A percentile compares a stretch with the other conserved stretches of the same genome.
Conservation (phyloP, 202 grass and related monocot species). For the Schoenoplectus tabernaemontani region DNA sequence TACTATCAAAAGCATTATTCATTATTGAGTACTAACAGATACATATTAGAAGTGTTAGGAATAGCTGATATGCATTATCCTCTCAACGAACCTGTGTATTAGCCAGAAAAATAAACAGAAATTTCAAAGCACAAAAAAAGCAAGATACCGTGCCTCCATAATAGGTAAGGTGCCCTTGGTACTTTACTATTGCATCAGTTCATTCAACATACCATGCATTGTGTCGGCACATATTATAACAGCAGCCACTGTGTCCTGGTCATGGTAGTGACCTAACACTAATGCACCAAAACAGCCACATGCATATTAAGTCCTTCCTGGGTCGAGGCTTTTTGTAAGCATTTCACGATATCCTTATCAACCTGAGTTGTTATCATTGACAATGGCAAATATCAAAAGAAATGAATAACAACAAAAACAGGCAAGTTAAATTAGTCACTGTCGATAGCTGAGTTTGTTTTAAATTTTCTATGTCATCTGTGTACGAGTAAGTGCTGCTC, state of each 20-base stretch:
- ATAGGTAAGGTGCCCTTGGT: conserved; percentile 73
- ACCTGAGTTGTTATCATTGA: conserved; percentile 35
- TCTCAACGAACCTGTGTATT: neutral
- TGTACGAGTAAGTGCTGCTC: neutral
- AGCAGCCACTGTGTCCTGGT: conserved; percentile 82
- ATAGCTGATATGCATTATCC: no score
- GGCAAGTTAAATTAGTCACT: neutral
- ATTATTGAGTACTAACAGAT: neutral
- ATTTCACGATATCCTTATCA: conserved; percentile 59
- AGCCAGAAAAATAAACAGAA: neutral
- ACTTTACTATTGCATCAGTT: conserved; percentile 91
- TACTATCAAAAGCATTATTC: no score
- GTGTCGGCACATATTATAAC: conserved; percentile 83
- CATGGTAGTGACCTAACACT: conserved; percentile 74
- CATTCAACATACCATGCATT: conserved; percentile 86
- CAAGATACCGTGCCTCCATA: conserved; percentile 86
- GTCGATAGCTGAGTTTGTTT: neutral
- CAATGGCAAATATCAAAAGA: neutral
- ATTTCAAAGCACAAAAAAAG: conserved; percentile 10
- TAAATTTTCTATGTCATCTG: neutral
- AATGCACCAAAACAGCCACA: conserved; percentile 81
- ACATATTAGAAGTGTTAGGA: no score
- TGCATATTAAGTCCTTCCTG: conserved; percentile 55
- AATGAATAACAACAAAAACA: no score
- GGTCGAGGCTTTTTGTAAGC: conserved; percentile 72